Evolutionary conservation across 768 basidiomycete species (phyloP), one percentile per base, ranked within the genome.

Genomic region (Tricholoma terreum): DNA sequence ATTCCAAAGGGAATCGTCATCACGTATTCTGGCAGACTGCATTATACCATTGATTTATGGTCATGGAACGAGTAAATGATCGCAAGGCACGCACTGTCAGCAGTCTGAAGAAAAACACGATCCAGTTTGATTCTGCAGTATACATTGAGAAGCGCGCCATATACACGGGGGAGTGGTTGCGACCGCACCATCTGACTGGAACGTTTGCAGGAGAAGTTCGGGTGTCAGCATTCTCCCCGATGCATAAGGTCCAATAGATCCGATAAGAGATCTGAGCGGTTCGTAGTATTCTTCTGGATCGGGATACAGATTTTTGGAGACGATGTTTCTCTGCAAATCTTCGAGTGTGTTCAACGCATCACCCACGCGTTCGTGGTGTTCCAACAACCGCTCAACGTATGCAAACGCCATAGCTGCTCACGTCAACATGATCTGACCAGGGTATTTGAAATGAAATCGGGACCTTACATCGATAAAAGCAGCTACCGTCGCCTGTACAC

Each of bases 401-500:
- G 91, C 85, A 62, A 92, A 92, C 6, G 85, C 90, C 51, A 94
- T 77, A 10, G 93, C 93, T 92, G 69, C 15, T 59, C 51, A 57
- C 61, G 57, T 61, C 59, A 63, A 54, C 51, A 61, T 62, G 56
- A 63, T 59, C 52, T 54, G 45, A 45, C 33, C 42, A 45, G 38
- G 54, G 21, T 50, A 19, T 48, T 35, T 60, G 40, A 10, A 21
- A 11, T 42, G 10, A 27, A 8, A n/a, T 33, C 34, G 56, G 67
- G 17, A 34, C 19, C 73, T 78, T 68, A 91, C 91, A 87, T 79
- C 94, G 80, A 70, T 95, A 97, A 71, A 95, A 96, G 68, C 94
- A 96, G 69, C 91, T 90, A 0, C 94, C 93, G 63, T 91, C 94
- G 27, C 94, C 92, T 84, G n/a, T n/a, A n/a, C 8, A 12, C 35